Evolutionary conservation across 1,284 basidiomycete species (phyloP).

Genomic region (Fomitopsis schrenkii): DNA sequence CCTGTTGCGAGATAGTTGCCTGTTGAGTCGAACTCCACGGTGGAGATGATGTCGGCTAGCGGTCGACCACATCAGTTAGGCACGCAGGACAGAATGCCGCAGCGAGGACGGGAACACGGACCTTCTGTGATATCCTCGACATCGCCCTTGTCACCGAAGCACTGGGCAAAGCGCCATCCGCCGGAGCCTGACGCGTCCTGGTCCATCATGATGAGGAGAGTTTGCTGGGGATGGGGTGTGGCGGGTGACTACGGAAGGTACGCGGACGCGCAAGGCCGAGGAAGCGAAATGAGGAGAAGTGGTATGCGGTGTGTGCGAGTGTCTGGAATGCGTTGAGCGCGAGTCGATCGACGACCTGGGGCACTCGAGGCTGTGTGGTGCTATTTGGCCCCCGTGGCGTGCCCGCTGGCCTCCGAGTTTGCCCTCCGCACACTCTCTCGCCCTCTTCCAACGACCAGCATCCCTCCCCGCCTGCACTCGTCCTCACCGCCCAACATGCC

Average conservation of each 20-base stretch:
- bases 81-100: constrained; percentile 13
- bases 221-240: constrained; percentile 10
- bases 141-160: constrained; percentile 99
- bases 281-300: background rate
- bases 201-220: constrained; percentile 50
- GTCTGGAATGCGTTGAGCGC: constrained; percentile 7
- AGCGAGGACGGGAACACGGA: constrained; percentile 32
- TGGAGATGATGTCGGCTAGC: constrained; percentile 97
- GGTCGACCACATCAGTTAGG: constrained; percentile 16
- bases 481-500: constrained; percentile 42
- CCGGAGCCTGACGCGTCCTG: constrained; percentile 82
- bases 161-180: constrained; percentile 98
- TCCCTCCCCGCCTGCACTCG: constrained; percentile 11
- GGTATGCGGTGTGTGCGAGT: background rate
- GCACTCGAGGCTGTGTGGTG: constrained; percentile 17
- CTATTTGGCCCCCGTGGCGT: constrained; percentile 23
- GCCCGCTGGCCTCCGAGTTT: constrained; percentile 12
- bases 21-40: constrained; percentile 99
- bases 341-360: constrained; percentile 12
- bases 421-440: constrained; percentile 15
- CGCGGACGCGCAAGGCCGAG: constrained; percentile 9
- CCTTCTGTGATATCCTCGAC: constrained; percentile 99
- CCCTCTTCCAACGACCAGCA: constrained; percentile 13
- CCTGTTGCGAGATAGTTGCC: constrained; percentile 99
- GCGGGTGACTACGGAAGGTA: background rate